Evolutionary conservation across 768 basidiomycete species (phyloP), one percentile per base, ranked within the genome.

Genomic region (Hygrocybe punicea): DNA sequence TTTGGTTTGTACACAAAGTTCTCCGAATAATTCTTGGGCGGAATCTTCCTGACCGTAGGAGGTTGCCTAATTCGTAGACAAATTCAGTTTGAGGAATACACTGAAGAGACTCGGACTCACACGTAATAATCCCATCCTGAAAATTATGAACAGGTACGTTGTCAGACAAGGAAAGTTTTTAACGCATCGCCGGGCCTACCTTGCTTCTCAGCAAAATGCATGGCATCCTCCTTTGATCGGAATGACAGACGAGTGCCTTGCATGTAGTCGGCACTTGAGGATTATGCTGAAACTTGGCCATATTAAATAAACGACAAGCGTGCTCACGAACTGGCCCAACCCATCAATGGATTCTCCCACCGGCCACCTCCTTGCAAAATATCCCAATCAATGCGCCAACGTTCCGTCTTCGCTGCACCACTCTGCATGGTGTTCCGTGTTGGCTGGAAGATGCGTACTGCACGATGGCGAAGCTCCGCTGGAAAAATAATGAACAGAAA

Each of bases 271-370:
- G 93, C 94, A 60, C 92, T 93, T 16, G 17, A 42, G 33, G 21
- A 34, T 58, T 45, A 44, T 34, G 42, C 50, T 49, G 49, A 53
- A 39, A 52, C 13, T 19, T 11, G 24, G 16, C n/a, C 23, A 11
- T n/a, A n/a, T 51, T 13, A 21, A 6, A 29, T 16, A 45, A 13
- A 6, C 33, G 21, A 19, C 7, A 29, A 51, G 16, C 56, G n/a
- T 11, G 81, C 90, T 73, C 69, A 95, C 90, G 93, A 93, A 76
- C 87, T 91, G 0, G 94, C 95, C 79, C 83, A 99, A 44, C 96
- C 96, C 92, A 98, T 99, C 62, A 99, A 71, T 4, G 93, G 92
- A 68, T 98, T 99, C 80, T 98, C 94, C 96, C 96, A 99, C 51
- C 96, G 82, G 11, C 91, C 93, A 25, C 82, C 86, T 34, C 95